phyloP scores from a whole-genome alignment of 352 stramenopile genomes.

The Chrysophaeum taylorii region DNA sequence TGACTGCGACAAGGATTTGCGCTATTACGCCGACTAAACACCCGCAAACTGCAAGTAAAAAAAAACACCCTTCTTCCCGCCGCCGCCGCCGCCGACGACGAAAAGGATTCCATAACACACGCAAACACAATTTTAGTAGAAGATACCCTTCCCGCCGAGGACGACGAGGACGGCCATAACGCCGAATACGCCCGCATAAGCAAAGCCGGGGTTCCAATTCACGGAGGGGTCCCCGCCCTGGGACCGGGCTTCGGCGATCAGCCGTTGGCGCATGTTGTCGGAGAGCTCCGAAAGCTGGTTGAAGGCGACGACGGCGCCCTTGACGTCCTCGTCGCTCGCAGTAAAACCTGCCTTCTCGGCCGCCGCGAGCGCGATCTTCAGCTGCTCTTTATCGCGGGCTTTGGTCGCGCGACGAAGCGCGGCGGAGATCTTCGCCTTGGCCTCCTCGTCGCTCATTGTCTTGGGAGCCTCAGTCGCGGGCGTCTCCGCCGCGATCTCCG shows the following conservation, averaged over 20 bases:
- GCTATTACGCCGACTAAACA: no score
- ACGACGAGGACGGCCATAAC: neutral
- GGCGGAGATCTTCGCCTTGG: neutral
- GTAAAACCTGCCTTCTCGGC: neutral
- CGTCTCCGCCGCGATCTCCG: no score
- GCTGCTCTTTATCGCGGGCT: conserved; percentile 3
- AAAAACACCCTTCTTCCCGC: no score
- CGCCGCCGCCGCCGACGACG: no score
- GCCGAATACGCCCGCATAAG: neutral
- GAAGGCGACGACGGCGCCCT: neutral
- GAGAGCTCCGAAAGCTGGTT: conserved; percentile 8
- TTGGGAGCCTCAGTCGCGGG: no score
- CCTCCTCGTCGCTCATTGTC: no score
- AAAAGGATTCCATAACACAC: no score
- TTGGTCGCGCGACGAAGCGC: neutral
- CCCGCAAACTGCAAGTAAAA: no score
- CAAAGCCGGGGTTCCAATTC: neutral
- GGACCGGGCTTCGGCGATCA: neutral
- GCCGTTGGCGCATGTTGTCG: neutral
- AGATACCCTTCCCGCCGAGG: conserved; percentile 1
- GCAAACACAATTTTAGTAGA: no score
- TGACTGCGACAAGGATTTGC: no score
- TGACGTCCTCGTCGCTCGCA: neutral
- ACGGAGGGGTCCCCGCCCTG: neutral
- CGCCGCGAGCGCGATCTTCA: neutral